Evolutionary conservation across 1,284 basidiomycete genomes (phyloP).

Genomic region (Cryptococcus sp.): DNA sequence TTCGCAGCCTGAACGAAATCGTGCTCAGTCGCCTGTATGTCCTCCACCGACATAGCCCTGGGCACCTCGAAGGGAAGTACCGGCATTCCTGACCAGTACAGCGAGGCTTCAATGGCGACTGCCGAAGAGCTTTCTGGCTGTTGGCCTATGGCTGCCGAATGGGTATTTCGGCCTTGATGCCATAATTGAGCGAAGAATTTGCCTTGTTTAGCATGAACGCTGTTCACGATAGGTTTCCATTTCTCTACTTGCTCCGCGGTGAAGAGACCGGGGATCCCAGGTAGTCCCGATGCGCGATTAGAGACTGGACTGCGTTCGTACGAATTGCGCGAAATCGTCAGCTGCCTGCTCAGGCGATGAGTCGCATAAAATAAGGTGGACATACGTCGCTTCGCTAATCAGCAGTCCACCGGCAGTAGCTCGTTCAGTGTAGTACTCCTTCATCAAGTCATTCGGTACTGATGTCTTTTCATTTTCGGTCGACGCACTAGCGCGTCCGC

Average conservation of each 20-base stretch:
- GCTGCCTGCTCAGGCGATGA: too few relatives aligned
- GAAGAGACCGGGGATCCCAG: conserved; percentile 27
- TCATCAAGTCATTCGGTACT: conserved; percentile 25
- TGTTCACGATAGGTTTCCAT: conserved; percentile 33
- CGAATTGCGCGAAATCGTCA: neutral
- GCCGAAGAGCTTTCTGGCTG: conserved; percentile 24
- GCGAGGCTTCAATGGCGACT: conserved; percentile 20
- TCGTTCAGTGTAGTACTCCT: conserved; percentile 21
- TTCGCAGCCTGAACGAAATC: conserved; percentile 31
- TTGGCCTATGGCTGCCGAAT: conserved; percentile 18
- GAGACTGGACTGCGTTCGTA: conserved; percentile 19
- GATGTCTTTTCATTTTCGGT: conserved; percentile 8
- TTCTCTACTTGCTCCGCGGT: conserved; percentile 31
- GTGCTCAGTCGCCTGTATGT: conserved; percentile 24
- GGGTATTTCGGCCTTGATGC: conserved; percentile 34
- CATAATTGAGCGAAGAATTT: conserved; percentile 36
- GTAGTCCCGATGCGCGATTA: conserved; percentile 21
- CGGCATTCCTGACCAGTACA: conserved; percentile 16
- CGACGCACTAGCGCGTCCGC: conserved; percentile 17
- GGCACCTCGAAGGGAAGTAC: conserved; percentile 28
- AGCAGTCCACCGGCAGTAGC: conserved; percentile 29
- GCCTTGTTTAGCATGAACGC: conserved; percentile 31
- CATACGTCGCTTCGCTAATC: conserved; percentile 29
- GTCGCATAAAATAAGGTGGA: conserved; percentile 2
- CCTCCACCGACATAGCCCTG: conserved; percentile 28